Conservation (phyloP, 2,329 filamentous ascomycete species). For the Hypoxylon sp. region DNA sequence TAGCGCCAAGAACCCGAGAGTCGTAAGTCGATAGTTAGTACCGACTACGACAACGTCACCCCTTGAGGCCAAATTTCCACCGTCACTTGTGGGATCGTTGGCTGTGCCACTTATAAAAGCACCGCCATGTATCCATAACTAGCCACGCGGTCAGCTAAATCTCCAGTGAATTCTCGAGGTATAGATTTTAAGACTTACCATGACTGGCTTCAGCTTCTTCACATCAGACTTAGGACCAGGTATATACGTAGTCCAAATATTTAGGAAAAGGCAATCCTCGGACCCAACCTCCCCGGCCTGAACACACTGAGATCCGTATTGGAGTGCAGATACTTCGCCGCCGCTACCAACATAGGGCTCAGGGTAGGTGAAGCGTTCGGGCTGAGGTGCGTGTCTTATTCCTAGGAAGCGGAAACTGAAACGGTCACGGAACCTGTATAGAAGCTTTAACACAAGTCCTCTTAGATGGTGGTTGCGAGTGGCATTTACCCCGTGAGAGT, state of each 20-base stretch:
- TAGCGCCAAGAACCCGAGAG: constrained; percentile 70
- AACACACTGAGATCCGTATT: constrained; percentile 57
- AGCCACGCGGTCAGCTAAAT: constrained; percentile 2
- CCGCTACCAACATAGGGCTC: constrained; percentile 55
- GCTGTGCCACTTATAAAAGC: constrained; percentile 65
- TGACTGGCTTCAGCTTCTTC: constrained; percentile 54
- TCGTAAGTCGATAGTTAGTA: constrained; percentile 72
- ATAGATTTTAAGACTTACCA: constrained; percentile 36
- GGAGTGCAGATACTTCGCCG: constrained; percentile 52
- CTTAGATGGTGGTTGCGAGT: not conserved
- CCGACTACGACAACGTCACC: constrained; percentile 70
- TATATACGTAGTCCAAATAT: constrained; percentile 60
- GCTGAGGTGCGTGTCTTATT: constrained; percentile 61
- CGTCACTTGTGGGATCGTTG: constrained; percentile 60
- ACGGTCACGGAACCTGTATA: constrained; percentile 46
- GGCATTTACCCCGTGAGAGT: constrained; percentile 53
- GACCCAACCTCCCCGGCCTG: constrained; percentile 54
- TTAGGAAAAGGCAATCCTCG: constrained; percentile 64
- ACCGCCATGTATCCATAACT: constrained; percentile 63
- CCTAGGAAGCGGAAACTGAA: constrained; percentile 64
- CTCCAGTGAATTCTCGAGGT: not conserved
- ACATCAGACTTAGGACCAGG: constrained; percentile 48
- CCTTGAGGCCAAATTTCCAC: constrained; percentile 68
- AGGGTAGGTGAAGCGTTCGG: constrained; percentile 61
- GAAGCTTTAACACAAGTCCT: constrained; percentile 1